Evolutionary conservation across 192 early-diverging fungal species (phyloP), one percentile per base, ranked within the genome.

Genomic region (Backusella mclennaniae): DNA sequence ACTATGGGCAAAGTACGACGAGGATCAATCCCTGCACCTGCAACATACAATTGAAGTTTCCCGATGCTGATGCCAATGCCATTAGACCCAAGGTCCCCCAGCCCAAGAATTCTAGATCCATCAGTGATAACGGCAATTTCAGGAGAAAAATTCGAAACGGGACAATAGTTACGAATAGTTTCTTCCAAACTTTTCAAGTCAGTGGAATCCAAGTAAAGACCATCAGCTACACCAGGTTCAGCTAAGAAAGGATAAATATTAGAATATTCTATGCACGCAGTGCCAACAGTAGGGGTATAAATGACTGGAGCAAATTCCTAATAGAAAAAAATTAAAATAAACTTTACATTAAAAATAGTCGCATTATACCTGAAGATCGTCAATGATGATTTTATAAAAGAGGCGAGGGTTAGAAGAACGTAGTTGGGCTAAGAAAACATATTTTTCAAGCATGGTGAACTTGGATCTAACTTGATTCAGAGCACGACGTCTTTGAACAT

Each of bases 61-160:
- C 96, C 96, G 29, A 97, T 93, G 15, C 95, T 94, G 75, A 98
- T 98, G 69, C 95, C 95, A 90, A 97, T 95, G 39, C 97, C 96
- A 84, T 95, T 95, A 63, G 97, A 89, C 78, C 96, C 97, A 59
- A 96, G 90, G 82, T 98, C 97, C 71, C 97, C 97, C 23, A 97
- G 88, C 23, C 97, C 96, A 66, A 98, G 87, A 79, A 98, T 96
- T 72, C 95, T 90, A 36, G 93, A 94, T 36, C 97, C 96, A 83
- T 98, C 96, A 9, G 96, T 96, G 73, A 98, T 94, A 41, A 98
- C 97, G n/a, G 93, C 89, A 73, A 95, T 97, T 75, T 96, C 88
- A 33, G 93, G 93, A 23, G 85, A 83, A 33, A 85, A 78, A 67
- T 89, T 86, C 1, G 15, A 7, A 44, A 70, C 69, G 8, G 69